A percentile compares a stretch with the other conserved stretches of the same genome.
These are phyloP conservation scores for Aspergillus bridgeri DNA, from an alignment of 495 filamentous ascomycete species.

Conservation along the genomic window DNA sequence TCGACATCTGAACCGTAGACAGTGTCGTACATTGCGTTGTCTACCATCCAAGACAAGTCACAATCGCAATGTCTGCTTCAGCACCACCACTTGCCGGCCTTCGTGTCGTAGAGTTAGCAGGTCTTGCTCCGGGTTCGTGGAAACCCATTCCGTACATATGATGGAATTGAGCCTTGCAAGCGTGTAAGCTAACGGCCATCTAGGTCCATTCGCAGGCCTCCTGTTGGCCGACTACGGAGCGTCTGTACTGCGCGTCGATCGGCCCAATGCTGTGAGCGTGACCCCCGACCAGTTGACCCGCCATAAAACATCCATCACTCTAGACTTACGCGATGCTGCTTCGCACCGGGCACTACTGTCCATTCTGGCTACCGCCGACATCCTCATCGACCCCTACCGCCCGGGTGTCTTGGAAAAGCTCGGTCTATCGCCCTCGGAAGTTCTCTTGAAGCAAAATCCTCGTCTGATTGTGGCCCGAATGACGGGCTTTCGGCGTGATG, in stretches of 20 bases:
- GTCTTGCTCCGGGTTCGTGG: slow-evolving; percentile 73
- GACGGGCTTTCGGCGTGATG: slow-evolving; percentile 85
- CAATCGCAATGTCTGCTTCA: slow-evolving; percentile 10
- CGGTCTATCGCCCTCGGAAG: slow-evolving; percentile 60
- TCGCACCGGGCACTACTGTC: slow-evolving; percentile 62
- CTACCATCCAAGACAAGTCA: not conserved
- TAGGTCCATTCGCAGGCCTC: slow-evolving; percentile 84
- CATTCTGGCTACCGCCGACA: slow-evolving; percentile 61
- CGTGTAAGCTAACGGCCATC: not conserved
- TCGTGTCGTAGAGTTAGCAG: slow-evolving; percentile 84
- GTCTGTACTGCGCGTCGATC: slow-evolving; percentile 82
- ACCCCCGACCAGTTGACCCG: slow-evolving; percentile 74
- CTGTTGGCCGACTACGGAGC: slow-evolving; percentile 88
- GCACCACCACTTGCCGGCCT: slow-evolving; percentile 63
- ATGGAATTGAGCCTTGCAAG: slow-evolving; percentile 2
- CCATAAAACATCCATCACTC: slow-evolving; percentile 70
- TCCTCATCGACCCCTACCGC: slow-evolving; percentile 90
- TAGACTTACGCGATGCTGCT: slow-evolving; percentile 67
- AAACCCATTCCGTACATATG: not conserved
- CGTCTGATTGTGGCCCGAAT: slow-evolving; percentile 77
- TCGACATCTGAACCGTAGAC: too few species aligned
- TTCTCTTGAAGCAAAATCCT: slow-evolving; percentile 65
- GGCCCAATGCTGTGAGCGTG: slow-evolving; percentile 39
- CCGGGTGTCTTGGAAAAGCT: slow-evolving; percentile 86
- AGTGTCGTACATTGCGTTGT: not conserved